Percentiles rank a stretch among this genome's conserved stretches.
These are phyloP conservation scores for Alloteropsis semialata DNA, from an alignment of 176 grass and related monocot species.

Conservation along the genomic window DNA sequence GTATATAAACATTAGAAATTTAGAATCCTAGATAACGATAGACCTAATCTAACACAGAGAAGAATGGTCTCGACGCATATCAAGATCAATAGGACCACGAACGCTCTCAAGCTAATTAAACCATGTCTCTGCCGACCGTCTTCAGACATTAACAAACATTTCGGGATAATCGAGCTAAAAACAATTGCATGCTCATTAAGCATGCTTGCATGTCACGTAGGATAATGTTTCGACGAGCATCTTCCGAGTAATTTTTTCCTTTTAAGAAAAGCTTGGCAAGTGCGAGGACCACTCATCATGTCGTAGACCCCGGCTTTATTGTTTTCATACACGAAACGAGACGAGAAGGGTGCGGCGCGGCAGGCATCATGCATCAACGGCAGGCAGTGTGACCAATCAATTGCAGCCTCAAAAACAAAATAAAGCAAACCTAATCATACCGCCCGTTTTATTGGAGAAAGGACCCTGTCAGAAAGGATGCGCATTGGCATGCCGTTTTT, in stretches of 20 bases:
- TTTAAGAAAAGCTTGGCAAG: constrained; percentile 12
- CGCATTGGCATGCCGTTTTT: not conserved
- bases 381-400: not conserved
- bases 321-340: constrained; percentile 1
- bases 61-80: not conserved
- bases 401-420: not conserved
- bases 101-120: constrained; percentile 5
- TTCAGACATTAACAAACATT: not conserved
- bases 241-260: not conserved
- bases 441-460: constrained; percentile 1
- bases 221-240: not conserved
- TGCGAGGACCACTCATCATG: not conserved
- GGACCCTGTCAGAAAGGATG: not conserved
- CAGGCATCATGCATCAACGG: not conserved
- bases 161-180: not conserved
- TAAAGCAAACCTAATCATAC: constrained; percentile 11
- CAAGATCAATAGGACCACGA: not conserved
- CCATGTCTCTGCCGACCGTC: not conserved
- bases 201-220: not conserved
- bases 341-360: not conserved
- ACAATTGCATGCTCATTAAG: not conserved
- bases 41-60: not conserved
- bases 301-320: not conserved
- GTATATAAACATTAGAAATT: not conserved
- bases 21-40: not conserved